Evolutionary conservation across 371 early-diverging fungal species (phyloP).

Genomic region (Mucor mucedo): DNA sequence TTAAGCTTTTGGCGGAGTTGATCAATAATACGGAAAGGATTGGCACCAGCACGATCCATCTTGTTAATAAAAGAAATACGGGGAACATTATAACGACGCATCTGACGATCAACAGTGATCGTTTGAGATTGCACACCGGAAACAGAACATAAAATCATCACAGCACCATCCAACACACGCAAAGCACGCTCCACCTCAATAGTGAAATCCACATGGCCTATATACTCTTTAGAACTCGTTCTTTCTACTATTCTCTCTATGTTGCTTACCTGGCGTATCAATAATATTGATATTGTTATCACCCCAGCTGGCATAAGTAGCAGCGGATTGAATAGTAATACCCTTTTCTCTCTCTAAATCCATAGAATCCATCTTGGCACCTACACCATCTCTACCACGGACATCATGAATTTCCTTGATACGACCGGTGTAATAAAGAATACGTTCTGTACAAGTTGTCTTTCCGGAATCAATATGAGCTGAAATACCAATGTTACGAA

Average conservation of each 20-base stretch:
- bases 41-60: slow-evolving; percentile 94
- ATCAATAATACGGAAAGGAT: slow-evolving; percentile 91
- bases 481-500: slow-evolving; percentile 98
- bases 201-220: slow-evolving; percentile 93
- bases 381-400: slow-evolving; percentile 95
- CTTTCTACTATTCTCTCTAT: background rate
- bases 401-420: slow-evolving; percentile 98
- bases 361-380: slow-evolving; percentile 99
- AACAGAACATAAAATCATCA: slow-evolving; percentile 85
- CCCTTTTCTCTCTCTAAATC: slow-evolving; percentile 97
- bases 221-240: background rate
- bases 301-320: slow-evolving; percentile 86
- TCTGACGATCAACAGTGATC: slow-evolving; percentile 95
- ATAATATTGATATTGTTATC: slow-evolving; percentile 88
- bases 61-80: slow-evolving; percentile 91
- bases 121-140: slow-evolving; percentile 93
- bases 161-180: slow-evolving; percentile 91
- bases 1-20: slow-evolving; percentile 90
- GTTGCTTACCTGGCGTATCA: slow-evolving; percentile 79
- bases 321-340: slow-evolving; percentile 92
- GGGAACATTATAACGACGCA: slow-evolving; percentile 89
- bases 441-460: slow-evolving; percentile 97
- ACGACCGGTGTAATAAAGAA: slow-evolving; percentile 94
- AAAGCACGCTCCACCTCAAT: slow-evolving; percentile 93
- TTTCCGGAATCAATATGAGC: slow-evolving; percentile 99